Base-by-base conservation (phyloP, 257 asterid species). In the Jacaranda copaia region DNA sequence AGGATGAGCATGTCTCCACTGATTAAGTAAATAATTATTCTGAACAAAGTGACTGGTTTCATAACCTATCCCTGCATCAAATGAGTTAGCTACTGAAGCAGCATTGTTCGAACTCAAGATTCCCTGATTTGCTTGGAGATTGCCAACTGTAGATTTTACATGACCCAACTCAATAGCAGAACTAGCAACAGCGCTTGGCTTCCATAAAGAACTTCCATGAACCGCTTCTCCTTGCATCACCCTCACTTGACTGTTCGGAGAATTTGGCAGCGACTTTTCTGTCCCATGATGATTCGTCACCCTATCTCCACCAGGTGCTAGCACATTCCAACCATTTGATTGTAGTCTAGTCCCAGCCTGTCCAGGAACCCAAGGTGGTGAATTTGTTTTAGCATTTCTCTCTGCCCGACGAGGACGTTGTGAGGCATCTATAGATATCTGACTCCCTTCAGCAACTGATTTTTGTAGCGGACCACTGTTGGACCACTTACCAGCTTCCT, bases 251-350 rank as follows among this genome's bases (percentile, higher is more conserved):
- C 80, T 65, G 66, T 69, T 75, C 65, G 75, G 83, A 61, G 85
- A 83, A 80, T 69, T 79, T 59, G 72, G 87, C 11, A 69, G 70
- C 60, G 76, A 71, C 76, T 82, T 86, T 66, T 75, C 85, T 51
- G 73, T 66, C 62, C 72, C 84, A 40, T 81, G 86, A 16, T 42
- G 79, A 43, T 70, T 70, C 19, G n/a, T 59, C 59, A 75, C 81
- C 20, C 82, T 73, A 73, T 83, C 89, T 68, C 81, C 86, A 25
- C 77, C 78, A 25, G 89, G 75, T 46, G 81, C 46, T 51, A 76
- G 68, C 73, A 75, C 80, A 80, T 86, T 82, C 90, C 87, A 81
- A 69, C 84, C 84, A 79, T 79, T 82, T 77, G 87, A 78, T 74
- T 76, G 81, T 75, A 67, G 87, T 62, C 80, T 69, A 48, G 83